Conservation (phyloP, 495 filamentous ascomycete species). For the Penicillium paradoxum region DNA sequence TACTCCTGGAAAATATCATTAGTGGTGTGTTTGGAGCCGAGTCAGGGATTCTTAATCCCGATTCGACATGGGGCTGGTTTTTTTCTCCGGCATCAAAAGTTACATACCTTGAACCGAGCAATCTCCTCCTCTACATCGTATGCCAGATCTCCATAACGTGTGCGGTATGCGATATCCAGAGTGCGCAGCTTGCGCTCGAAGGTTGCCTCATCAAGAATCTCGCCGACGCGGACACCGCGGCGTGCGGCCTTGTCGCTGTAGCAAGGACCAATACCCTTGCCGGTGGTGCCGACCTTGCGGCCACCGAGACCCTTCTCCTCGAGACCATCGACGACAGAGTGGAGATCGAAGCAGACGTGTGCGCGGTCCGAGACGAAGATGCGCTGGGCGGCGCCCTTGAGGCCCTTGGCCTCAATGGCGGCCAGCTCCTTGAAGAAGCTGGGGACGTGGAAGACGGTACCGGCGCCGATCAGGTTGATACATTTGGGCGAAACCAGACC, state of each 20-base stretch:
- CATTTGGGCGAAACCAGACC: conserved; percentile 72
- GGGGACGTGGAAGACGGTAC: conserved; percentile 79
- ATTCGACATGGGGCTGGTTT: neutral
- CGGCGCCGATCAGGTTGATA: conserved; percentile 80
- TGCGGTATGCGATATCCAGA: conserved; percentile 62
- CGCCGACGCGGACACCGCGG: conserved; percentile 67
- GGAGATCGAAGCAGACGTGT: conserved; percentile 80
- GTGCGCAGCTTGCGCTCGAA: conserved; percentile 70
- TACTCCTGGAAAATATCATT: conserved; percentile 45
- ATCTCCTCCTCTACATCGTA: conserved; percentile 84
- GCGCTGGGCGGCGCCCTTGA: conserved; percentile 57
- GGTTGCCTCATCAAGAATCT: conserved; percentile 66
- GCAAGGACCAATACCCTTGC: conserved; percentile 69
- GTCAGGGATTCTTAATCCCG: neutral
- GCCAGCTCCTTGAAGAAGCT: conserved; percentile 84
- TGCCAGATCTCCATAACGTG: conserved; percentile 66
- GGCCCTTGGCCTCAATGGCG: conserved; percentile 64
- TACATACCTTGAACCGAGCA: conserved; percentile 51
- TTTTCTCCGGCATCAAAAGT: neutral
- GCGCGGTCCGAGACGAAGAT: conserved; percentile 78
- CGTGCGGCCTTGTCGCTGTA: conserved; percentile 79
- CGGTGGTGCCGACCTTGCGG: conserved; percentile 52
- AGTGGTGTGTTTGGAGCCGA: neutral
- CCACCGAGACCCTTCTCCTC: conserved; percentile 75
- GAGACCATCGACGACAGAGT: conserved; percentile 74